Base-by-base conservation (phyloP, 495 filamentous ascomycete genomes). In the Trichoderma orchidacearum region DNA sequence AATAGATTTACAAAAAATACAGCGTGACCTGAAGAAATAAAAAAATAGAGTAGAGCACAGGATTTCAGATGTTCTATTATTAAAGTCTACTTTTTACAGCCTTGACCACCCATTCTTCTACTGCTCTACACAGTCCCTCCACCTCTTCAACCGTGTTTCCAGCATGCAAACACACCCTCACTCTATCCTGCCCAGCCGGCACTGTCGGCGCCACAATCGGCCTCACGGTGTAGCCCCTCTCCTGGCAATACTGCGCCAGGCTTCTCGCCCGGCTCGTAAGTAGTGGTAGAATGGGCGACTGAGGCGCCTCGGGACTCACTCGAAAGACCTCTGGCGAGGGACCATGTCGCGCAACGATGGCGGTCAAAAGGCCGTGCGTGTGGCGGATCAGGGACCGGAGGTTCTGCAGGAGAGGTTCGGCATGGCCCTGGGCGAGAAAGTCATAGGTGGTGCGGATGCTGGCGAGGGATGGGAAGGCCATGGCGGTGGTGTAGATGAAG, bases 401-500 rank as follows among this genome's bases (percentile, higher is more conserved):
- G 21, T 64, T 53, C 25, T 53, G 35, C 23, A 66, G 58, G 54
- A 72, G 67, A 18, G 63, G 51, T 25, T 70, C 65, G 4, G 77
- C 75, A 36, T 64, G 58, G 12, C 75, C 75, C 13, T 64, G 60
- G 3, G 64, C 61, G n/a, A 85, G 64, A 30, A 80, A 71, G 7
- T 66, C 56, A 58, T 84, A 85, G 3, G 70, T 66, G 0, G 68
- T 68, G 48, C 67, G 63, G 50, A 85, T 79, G 45, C 70, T 73
- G 5, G 67, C 74, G 27, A 85, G 64, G 1, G 73, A 64, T 2
- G 81, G 77, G 38, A 78, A 80, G 3, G 75, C 67, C 72, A 82
- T 74, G 30, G 73, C 71, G 0, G 82, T 85, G 0, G 79, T 81
- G 61, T 84, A 85, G 29, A 85, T 83, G 17, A 85, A 64, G 2